phyloP scores from a whole-genome alignment of 2,329 filamentous ascomycete species.

The Penicillium sp. region DNA sequence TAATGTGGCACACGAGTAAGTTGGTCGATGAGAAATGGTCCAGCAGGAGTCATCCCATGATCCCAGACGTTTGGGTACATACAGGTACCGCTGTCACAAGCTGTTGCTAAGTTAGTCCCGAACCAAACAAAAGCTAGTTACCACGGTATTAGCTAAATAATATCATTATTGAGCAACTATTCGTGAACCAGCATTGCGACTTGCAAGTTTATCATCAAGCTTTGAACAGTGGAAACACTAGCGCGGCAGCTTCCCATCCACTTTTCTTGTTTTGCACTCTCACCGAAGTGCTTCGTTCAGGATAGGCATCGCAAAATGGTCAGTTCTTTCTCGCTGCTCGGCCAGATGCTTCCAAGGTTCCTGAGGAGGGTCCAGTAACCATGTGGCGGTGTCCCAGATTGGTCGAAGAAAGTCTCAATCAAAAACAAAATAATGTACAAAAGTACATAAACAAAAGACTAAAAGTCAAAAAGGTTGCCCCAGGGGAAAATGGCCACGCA shows the following conservation, averaged over 20 bases:
- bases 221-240: constrained; percentile 15
- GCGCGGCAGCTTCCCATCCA: constrained; percentile 15
- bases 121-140: not conserved
- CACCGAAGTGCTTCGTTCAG: constrained; percentile 23
- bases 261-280: constrained; percentile 6
- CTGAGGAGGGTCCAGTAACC: constrained; percentile 1
- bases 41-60: not conserved
- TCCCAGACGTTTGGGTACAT: too few species aligned
- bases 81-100: not conserved
- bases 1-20: not conserved
- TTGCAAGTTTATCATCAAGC: constrained; percentile 16
- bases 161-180: not conserved
- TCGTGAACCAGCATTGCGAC: not conserved
- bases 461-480: constrained; percentile 1
- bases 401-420: not conserved
- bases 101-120: not conserved
- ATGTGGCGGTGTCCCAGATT: constrained; percentile 5
- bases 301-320: not conserved
- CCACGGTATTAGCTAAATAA: not conserved
- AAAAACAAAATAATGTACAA: not conserved
- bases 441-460: not conserved
- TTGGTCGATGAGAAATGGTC: not conserved
- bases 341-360: not conserved
- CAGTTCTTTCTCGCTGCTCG: not conserved
- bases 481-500: not conserved